phyloP scores from a whole-genome alignment of 306 rosid species.

The Castanea sativa region DNA sequence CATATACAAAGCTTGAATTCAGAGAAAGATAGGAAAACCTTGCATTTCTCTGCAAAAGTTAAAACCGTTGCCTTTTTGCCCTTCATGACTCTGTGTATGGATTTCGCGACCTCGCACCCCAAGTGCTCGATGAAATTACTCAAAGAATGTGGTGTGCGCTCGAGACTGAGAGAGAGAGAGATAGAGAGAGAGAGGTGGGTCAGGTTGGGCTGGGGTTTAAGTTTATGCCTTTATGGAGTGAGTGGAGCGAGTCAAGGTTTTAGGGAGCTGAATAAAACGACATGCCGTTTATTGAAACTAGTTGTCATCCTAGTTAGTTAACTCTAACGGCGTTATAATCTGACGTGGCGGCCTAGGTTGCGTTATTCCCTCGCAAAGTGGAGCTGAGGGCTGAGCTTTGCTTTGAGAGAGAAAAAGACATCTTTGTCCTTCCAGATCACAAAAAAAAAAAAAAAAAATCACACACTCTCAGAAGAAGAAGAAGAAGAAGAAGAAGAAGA shows the following conservation, averaged over 20 bases:
- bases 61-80: constrained; percentile 49
- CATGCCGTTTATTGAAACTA: neutral
- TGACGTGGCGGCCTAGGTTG: too few species aligned
- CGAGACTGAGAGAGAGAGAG: neutral
- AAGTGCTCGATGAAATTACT: constrained; percentile 43
- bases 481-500: too few species aligned
- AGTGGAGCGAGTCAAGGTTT: too few species aligned
- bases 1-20: neutral
- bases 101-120: constrained; percentile 28
- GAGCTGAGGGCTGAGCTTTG: too few species aligned
- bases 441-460: neutral
- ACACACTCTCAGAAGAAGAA: too few species aligned
- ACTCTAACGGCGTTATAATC: too few species aligned
- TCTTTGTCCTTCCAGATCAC: too few species aligned
- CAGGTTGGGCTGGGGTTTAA: neutral
- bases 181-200: neutral
- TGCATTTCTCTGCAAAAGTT: constrained; percentile 79
- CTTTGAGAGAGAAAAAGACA: too few species aligned
- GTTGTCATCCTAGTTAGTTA: neutral
- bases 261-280: neutral
- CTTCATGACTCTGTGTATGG: constrained; percentile 36
- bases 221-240: too few species aligned
- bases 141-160: neutral
- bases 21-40: constrained; percentile 35
- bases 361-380: too few species aligned